These are phyloP conservation scores for Macrophomina tecta DNA, from an alignment of 2,329 filamentous ascomycete species.

Conservation along the genomic window DNA sequence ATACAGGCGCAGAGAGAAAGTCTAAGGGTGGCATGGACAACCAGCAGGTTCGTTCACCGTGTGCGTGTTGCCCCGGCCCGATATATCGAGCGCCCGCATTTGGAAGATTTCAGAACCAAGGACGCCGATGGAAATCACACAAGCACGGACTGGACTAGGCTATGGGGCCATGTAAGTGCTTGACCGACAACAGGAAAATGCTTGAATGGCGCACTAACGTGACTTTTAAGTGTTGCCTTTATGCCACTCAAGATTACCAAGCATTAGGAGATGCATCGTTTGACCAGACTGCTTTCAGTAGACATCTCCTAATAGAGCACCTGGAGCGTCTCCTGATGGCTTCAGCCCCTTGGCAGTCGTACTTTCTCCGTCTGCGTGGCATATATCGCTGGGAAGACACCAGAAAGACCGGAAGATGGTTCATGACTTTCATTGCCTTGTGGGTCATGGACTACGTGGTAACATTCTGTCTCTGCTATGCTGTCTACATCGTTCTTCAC, in stretches of 20 bases:
- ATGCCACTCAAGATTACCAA: conserved; percentile 41
- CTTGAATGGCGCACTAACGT: conserved; percentile 31
- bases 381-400: conserved; percentile 50
- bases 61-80: conserved; percentile 44
- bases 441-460: conserved; percentile 47
- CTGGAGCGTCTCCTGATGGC: conserved; percentile 48
- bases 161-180: conserved; percentile 39
- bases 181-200: background rate
- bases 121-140: conserved; percentile 33
- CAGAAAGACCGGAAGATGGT: conserved; percentile 39
- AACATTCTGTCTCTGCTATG: conserved; percentile 44
- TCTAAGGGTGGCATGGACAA: conserved; percentile 47
- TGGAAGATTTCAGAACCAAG: conserved; percentile 37
- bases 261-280: conserved; percentile 35
- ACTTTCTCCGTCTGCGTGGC: conserved; percentile 43
- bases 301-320: conserved; percentile 43
- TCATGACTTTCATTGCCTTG: conserved; percentile 42
- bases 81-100: conserved; percentile 35
- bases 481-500: conserved; percentile 42
- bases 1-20: conserved; percentile 45
- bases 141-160: conserved; percentile 42
- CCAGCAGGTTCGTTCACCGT: conserved; percentile 45
- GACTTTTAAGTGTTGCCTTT: conserved; percentile 33
- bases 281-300: conserved; percentile 44
- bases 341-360: conserved; percentile 49